phyloP scores from a whole-genome alignment of 2,329 filamentous ascomycete species.

The Claviceps sorghi region DNA sequence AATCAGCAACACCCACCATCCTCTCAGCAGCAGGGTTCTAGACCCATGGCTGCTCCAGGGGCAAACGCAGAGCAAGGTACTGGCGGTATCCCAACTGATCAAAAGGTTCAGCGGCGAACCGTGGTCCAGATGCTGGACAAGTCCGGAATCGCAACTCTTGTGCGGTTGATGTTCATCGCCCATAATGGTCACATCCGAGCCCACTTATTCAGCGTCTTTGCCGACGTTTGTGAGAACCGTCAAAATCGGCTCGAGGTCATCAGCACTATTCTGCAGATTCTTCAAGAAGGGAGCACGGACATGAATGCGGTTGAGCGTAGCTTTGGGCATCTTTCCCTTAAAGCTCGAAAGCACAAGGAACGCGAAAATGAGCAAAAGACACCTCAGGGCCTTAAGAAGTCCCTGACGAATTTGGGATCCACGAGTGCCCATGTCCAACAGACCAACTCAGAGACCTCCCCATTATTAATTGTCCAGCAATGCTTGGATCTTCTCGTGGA shows the following conservation, averaged over 20 bases:
- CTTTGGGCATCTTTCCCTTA: conserved; percentile 82
- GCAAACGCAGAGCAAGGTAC: conserved; percentile 9
- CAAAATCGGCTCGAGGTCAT: conserved; percentile 90
- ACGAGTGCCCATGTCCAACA: conserved; percentile 23
- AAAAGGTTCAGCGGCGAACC: conserved; percentile 60
- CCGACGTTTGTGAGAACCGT: conserved; percentile 89
- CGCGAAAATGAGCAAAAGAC: conserved; percentile 52
- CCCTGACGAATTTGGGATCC: conserved; percentile 43
- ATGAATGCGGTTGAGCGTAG: conserved; percentile 88
- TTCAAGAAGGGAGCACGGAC: conserved; percentile 90
- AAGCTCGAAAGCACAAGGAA: conserved; percentile 67
- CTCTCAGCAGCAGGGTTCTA: conserved; percentile 15
- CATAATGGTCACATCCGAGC: conserved; percentile 76
- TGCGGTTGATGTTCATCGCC: conserved; percentile 96
- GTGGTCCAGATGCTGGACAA: conserved; percentile 97
- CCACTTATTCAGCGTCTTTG: conserved; percentile 73
- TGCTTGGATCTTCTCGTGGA: conserved; percentile 77
- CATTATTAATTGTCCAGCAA: conserved; percentile 89
- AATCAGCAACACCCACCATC: conserved; percentile 24
- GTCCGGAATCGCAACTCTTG: conserved; percentile 81
- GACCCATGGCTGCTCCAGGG: conserved; percentile 15
- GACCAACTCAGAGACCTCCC: conserved; percentile 75
- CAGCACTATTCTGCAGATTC: conserved; percentile 77
- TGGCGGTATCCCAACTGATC: conserved; percentile 29
- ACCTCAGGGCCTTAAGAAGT: conserved; percentile 65